phyloP scores from a whole-genome alignment of 768 basidiomycete genomes.

The Boletus vermiculosoides region DNA sequence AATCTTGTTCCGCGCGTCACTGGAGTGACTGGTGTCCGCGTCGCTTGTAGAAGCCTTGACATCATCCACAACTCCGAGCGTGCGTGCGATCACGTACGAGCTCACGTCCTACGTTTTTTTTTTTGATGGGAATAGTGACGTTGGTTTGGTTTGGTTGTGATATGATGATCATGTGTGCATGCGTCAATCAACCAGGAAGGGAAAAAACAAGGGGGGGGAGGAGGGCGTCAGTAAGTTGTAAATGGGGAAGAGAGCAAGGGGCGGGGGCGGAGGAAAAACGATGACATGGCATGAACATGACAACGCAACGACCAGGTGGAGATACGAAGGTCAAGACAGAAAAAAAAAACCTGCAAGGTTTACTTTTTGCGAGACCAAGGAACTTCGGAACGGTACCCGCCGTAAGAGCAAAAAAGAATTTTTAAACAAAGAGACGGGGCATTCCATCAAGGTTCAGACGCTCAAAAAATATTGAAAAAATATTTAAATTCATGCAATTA shows the following conservation, averaged over 20 bases:
- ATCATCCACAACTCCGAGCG: conserved; percentile 73
- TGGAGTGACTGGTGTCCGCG: background rate
- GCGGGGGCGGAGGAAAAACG: background rate
- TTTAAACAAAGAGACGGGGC: background rate
- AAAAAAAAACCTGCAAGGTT: background rate
- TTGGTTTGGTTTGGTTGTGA: too few relatives aligned
- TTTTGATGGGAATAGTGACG: background rate
- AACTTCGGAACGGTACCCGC: conserved; percentile 11
- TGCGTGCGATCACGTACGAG: conserved; percentile 81
- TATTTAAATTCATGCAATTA: conserved; percentile 3
- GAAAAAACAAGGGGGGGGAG: background rate
- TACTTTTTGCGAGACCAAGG: background rate
- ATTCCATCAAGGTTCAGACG: background rate
- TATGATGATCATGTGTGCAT: background rate
- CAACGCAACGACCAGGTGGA: conserved; percentile 7
- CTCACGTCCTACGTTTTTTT: conserved; percentile 58
- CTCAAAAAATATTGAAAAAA: conserved; percentile 3
- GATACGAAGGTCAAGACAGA: conserved; percentile 11
- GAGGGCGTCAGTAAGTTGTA: conserved; percentile 9
- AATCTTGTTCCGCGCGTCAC: background rate
- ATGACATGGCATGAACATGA: conserved; percentile 1
- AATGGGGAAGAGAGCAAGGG: background rate
- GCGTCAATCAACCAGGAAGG: background rate
- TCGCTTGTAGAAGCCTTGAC: conserved; percentile 74
- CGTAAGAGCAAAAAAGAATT: conserved; percentile 8